Conservation (phyloP, 2,329 filamentous ascomycete genomes). For the Xylariomycetidae sp. region DNA sequence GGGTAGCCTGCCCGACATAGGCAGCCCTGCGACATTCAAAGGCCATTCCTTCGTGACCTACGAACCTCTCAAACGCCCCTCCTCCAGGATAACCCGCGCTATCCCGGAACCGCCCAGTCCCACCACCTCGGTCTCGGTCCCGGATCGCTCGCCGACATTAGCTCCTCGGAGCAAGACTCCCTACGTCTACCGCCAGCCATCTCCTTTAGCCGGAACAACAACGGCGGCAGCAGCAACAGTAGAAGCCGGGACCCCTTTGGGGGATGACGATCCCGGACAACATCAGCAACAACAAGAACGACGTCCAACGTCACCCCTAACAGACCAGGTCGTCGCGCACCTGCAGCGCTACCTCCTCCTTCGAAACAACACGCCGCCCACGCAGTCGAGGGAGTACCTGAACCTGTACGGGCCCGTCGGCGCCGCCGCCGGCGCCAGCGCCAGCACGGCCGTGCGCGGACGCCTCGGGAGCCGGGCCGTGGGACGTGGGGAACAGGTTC, state of each 20-base stretch:
- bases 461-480: constrained; percentile 9
- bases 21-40: too few species aligned
- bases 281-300: too few species aligned
- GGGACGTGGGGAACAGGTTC: constrained; percentile 1
- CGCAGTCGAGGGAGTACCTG: constrained; percentile 20
- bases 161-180: too few species aligned
- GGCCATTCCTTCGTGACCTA: constrained; percentile 28
- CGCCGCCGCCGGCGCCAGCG: neutral
- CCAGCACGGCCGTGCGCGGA: constrained; percentile 11
- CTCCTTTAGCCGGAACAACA: too few species aligned
- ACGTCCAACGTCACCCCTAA: constrained; percentile 14
- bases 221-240: too few species aligned
- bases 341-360: constrained; percentile 10
- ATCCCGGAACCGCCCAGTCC: too few species aligned
- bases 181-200: too few species aligned
- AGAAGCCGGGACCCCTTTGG: too few species aligned
- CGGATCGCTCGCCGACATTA: too few species aligned
- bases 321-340: constrained; percentile 12
- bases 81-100: constrained; percentile 29
- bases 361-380: constrained; percentile 15
- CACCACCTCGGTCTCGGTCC: too few species aligned
- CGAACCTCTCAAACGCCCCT: constrained; percentile 36
- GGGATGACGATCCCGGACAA: too few species aligned
- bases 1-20: too few species aligned
- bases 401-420: constrained; percentile 13